Evolutionary conservation across 225 moss, liverwort and hornwort genomes (phyloP).

Genomic region (Polytrichum commune): DNA sequence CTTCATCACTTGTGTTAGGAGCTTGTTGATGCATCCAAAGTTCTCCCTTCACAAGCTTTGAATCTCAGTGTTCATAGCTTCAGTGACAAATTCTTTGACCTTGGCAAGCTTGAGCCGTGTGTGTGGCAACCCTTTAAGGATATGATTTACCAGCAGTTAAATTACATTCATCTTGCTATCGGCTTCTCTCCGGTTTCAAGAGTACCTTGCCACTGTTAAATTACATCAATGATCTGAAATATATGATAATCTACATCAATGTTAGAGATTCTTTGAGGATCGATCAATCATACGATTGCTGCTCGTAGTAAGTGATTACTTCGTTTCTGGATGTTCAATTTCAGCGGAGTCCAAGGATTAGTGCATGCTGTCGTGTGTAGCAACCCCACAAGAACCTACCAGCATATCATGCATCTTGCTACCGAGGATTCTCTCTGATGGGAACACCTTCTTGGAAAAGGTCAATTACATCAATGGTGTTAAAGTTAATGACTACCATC

Average conservation of each 20-base stretch:
- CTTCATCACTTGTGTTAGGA: background rate
- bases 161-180: background rate
- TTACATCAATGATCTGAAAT: background rate
- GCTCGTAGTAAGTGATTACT: background rate
- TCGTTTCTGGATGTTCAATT: background rate
- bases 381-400: too few species aligned
- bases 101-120: background rate
- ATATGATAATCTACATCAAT: background rate
- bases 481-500: too few species aligned
- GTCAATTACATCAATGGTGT: background rate
- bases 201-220: background rate
- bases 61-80: background rate
- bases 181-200: too few species aligned
- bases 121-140: background rate
- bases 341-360: too few species aligned
- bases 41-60: too few species aligned
- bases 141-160: background rate
- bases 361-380: too few species aligned
- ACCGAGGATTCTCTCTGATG: background rate
- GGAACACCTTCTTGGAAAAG: background rate
- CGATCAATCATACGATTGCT: background rate
- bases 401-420: background rate
- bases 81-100: background rate
- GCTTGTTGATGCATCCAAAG: too few species aligned
- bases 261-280: background rate